Evolutionary conservation across 352 stramenopile species (phyloP).

Genomic region (Lagenidium giganteum): DNA sequence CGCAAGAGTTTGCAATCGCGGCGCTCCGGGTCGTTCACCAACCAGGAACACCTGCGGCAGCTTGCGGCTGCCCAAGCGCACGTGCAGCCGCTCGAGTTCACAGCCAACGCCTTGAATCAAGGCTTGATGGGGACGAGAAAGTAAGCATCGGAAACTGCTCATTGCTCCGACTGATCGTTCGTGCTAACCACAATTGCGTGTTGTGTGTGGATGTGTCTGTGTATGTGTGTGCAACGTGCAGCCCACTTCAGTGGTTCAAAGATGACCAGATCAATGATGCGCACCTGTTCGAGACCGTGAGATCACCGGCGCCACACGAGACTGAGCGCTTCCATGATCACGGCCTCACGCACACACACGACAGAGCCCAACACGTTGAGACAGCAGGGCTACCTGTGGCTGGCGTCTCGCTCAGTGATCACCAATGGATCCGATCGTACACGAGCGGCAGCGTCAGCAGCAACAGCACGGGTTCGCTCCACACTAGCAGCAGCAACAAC

Average conservation of each 20-base stretch:
- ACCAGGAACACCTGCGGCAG: conserved; percentile 27
- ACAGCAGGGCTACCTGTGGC: conserved; percentile 3
- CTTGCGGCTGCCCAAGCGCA: too few relatives aligned
- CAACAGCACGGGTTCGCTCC: too few relatives aligned
- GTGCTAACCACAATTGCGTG: too few relatives aligned
- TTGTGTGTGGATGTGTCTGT: background rate
- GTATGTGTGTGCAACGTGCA: conserved; percentile 10
- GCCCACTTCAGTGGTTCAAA: conserved; percentile 39
- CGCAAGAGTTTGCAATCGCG: conserved; percentile 18
- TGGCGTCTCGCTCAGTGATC: conserved; percentile 11
- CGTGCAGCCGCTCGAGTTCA: too few relatives aligned
- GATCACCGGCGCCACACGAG: too few relatives aligned
- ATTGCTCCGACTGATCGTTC: too few relatives aligned
- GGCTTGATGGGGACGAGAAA: too few relatives aligned
- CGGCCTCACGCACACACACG: too few relatives aligned
- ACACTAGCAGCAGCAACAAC: too few relatives aligned
- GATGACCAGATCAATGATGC: conserved; percentile 57
- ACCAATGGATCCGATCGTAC: conserved; percentile 51
- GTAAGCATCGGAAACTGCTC: background rate
- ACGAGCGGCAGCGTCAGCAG: too few relatives aligned
- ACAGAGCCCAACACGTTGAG: conserved; percentile 12
- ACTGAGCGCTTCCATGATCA: too few relatives aligned
- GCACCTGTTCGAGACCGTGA: conserved; percentile 53
- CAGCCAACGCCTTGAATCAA: too few relatives aligned
- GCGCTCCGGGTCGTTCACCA: conserved; percentile 38